Base-by-base conservation (phyloP, 257 asterid species). In the Scutellaria baicalensis region DNA sequence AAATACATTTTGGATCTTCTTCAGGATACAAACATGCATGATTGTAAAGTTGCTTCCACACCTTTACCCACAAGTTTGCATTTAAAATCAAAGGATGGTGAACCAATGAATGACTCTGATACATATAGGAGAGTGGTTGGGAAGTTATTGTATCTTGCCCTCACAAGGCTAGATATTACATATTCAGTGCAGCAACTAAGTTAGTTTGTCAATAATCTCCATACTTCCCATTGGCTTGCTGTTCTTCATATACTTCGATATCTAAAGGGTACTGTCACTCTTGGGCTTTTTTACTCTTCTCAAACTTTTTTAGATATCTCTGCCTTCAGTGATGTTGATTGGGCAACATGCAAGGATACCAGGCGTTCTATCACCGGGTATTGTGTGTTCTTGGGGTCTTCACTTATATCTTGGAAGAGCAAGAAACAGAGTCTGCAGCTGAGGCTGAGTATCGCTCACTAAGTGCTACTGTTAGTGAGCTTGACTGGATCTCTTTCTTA, bases 251-350 rank as follows among this genome's bases (percentile, higher is more conserved):
- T 70, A 0, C 2, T 70, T 0, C 45, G 50, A 0, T 70, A 70
- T 11, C 4, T 70, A 0, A 27, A 31, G 1, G 16, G n/a, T 0
- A 8, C 18, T 6, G 1, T 10, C 0, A 4, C 17, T 0, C 21
- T 11, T 3, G 50, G 68, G 3, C 5, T 59, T 1, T 10, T 33
- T 1, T 59, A 6, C 4, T n/a, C 60, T 10, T 0, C 9, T 0
- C 1, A 9, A 0, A 6, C 1, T 2, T 0, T 6, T 33, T 12
- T 59, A 6, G 0, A 7, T 0, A 0, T 54, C 1, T 1, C 0
- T 1, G 51, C 56, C 2, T 49, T n/a, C 5, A 6, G n/a, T 3
- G 27, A 35, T 36, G 64, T 27, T 0, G 48, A 59, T 10, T 72
- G 65, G 58, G 65, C 23, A 0, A 1, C 39, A 0, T 52, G 58